Base-by-base conservation (phyloP, 2,329 filamentous ascomycete genomes). In the Fusarium clavum region DNA sequence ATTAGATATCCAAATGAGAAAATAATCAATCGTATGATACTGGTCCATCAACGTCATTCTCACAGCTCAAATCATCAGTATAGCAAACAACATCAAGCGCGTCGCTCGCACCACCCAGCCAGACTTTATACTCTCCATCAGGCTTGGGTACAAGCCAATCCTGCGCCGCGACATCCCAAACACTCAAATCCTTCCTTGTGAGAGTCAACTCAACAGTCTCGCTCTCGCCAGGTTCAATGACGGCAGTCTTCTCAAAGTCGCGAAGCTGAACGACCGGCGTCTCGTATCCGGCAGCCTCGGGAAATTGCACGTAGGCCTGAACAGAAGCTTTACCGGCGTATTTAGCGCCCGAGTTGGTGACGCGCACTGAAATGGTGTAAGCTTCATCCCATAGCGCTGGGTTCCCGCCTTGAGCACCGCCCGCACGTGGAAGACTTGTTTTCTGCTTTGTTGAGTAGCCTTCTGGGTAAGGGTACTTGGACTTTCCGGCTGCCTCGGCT, bases 321-420 rank as follows among this genome's bases (percentile, higher is more conserved):
- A 80, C 79, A 1, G 83, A 83, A 8, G 82, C 84, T 61, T 83
- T 82, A n/a, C 84, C 84, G 0, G 78, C 66, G 48, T 75, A 77
- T 57, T 68, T 70, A 14, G 59, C n/a, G 10, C 88, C 89, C 0
- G 79, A 82, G 72, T 91, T 91, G 32, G 82, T 81, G 12, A 89
- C 85, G 12, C 81, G 77, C 7, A 88, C 80, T 2, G 79, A 77
- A 18, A 83, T 40, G 8, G 64, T 77, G 72, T 87, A 82, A 0
- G 81, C 80, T 20, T 78, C 73, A 34, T 88, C 86, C 81, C 86
- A 92, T 20, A 92, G 83, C 48, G 87, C 85, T 1, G 91, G 89
- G 76, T 93, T 92, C 4, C 91, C 91, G 66, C 90, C 90, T 72
- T 90, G 84, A 14, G 85, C 89, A 51, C 93, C 93, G 25, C 92